Base-by-base conservation (phyloP, 768 basidiomycete genomes). In the Daedalea quercina region DNA sequence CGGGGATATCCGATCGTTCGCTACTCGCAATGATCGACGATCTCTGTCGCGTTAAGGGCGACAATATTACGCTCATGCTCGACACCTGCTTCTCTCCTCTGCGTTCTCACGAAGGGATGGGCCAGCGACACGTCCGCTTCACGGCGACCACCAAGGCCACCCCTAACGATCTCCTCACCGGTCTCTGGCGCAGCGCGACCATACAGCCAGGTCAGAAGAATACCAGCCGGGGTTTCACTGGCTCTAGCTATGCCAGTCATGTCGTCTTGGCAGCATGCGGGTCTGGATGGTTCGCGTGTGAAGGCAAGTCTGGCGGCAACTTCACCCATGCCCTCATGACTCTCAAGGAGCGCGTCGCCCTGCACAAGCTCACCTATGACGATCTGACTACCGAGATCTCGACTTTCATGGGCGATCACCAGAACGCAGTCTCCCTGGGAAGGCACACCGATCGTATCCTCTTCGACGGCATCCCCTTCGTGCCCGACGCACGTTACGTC, bases 1-100 rank as follows among this genome's bases (percentile, higher is more conserved):
- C 80, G 8, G 85, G 84, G 23, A 82, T 87, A 54, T 82, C 82
- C 43, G 84, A 85, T 66, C 78, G 80, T 46, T 84, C 85, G 9
- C 68, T 87, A 51, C 72, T 74, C 40, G 76, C 82, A 35, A 77
- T 87, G 73, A 66, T 87, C n/a, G 58, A 61, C 49, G 80, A 84
- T 49, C 75, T 87, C 37, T 69, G 73, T 17, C 66, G 67, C 23
- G 69, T 67, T 43, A 87, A 86, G 59, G 85, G 85, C 26, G 72
- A 86, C 64, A 87, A 87, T 54, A 79, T 87, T 65, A 82, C 84
- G 1, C 64, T 87, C 52, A 73, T 87, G 51, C 69, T 86, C 22
- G 85, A 87, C 64, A 76, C 79, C 57, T 85, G 81, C 59, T 85
- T 85, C 67, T 73, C 78, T 9, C 65, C 67, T 6, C 69, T 76